Evolutionary conservation across 2,329 filamentous ascomycete species (phyloP).

Genomic region (Paradendryphiella salina): DNA sequence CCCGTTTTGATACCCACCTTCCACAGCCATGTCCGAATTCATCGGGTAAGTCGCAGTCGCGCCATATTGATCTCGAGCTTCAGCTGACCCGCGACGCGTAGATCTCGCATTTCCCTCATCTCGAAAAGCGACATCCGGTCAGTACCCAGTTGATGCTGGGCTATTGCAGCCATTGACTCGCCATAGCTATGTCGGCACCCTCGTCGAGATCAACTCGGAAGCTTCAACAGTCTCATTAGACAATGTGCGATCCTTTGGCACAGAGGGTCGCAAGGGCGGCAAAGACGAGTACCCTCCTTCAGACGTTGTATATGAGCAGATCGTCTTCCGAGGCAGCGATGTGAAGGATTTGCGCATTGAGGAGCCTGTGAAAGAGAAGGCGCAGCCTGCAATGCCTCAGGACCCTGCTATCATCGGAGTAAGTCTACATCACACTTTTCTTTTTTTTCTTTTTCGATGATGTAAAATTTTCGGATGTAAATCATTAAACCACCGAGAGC

Average conservation of each 20-base stretch:
- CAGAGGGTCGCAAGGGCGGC: constrained; percentile 82
- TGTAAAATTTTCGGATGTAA: constrained; percentile 98
- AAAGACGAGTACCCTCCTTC: constrained; percentile 82
- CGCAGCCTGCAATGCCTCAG: constrained; percentile 79
- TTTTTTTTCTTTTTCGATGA: constrained; percentile 61
- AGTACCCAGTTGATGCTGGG: constrained; percentile 42
- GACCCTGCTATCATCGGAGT: constrained; percentile 97
- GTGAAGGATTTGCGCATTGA: constrained; percentile 97
- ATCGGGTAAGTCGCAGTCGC: constrained; percentile 57
- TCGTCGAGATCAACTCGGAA: constrained; percentile 98
- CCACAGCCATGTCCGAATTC: constrained; percentile 61
- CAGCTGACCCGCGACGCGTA: constrained; percentile 50
- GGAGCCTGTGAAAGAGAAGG: constrained; percentile 71
- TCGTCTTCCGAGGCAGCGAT: constrained; percentile 96
- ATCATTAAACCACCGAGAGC: constrained; percentile 83
- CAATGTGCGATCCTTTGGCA: constrained; percentile 92
- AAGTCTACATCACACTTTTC: constrained; percentile 58
- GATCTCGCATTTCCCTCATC: constrained; percentile 93
- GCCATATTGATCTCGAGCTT: constrained; percentile 39
- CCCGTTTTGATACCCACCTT: constrained; percentile 34
- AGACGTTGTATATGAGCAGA: constrained; percentile 94
- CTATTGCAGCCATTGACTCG: constrained; percentile 25
- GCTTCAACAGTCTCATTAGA: constrained; percentile 95
- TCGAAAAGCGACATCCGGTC: constrained; percentile 97
- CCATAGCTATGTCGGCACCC: constrained; percentile 84